phyloP scores from a whole-genome alignment of 139 green algal genomes.

The Volvox reticuliferus region DNA sequence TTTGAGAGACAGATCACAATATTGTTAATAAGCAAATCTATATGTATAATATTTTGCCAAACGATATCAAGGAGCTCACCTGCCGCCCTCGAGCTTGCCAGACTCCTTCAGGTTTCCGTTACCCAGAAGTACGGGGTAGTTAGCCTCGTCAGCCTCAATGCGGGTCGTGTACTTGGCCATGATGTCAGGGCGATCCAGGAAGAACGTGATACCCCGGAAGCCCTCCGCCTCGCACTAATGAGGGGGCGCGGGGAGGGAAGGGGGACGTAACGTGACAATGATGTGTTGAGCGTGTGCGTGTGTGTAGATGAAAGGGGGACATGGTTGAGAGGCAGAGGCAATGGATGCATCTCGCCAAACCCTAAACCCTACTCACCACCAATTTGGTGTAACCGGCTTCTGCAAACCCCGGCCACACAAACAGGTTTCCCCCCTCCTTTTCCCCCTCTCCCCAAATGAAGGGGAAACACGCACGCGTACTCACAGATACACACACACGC shows the following conservation, averaged over 20 bases:
- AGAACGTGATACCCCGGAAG: constrained; percentile 98
- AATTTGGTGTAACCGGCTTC: too few relatives aligned
- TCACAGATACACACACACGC: too few relatives aligned
- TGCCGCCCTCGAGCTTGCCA: constrained; percentile 75
- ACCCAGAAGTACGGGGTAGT: constrained; percentile 96
- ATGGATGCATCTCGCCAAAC: neutral
- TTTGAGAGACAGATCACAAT: too few relatives aligned
- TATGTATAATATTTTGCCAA: too few relatives aligned
- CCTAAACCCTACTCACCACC: too few relatives aligned
- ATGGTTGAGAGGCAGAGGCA: neutral
- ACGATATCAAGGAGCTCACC: neutral
- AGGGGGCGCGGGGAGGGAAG: neutral
- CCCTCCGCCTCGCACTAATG: constrained; percentile 98
- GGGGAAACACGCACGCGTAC: too few relatives aligned
- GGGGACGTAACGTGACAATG: neutral
- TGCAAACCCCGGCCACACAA: too few relatives aligned
- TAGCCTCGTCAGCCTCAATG: constrained; percentile 91
- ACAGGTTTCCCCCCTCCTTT: too few relatives aligned
- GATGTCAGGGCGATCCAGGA: constrained; percentile 91
- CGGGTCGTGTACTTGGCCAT: constrained; percentile 82
- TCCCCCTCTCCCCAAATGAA: too few relatives aligned
- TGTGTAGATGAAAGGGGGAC: too few relatives aligned
- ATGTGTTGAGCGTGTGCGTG: too few relatives aligned
- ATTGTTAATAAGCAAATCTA: too few relatives aligned
- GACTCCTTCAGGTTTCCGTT: constrained; percentile 97